Conservation (phyloP, 2,329 filamentous ascomycete species). For the Cryphonectria japonica region DNA sequence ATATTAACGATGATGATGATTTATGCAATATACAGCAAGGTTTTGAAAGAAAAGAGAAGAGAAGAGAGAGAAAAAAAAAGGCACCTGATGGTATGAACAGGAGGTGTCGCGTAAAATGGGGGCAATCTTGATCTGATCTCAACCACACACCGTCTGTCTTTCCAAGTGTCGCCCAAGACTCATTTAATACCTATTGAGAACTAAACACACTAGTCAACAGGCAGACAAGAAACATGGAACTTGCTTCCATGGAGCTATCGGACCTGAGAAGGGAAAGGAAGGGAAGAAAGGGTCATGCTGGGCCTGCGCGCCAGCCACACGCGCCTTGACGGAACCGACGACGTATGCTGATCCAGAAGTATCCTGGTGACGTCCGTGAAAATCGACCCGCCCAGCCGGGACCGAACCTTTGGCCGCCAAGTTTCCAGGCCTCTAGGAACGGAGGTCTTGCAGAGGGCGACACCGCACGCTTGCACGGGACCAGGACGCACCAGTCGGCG, state of each 20-base stretch:
- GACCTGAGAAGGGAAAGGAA: neutral
- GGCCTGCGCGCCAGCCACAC: neutral
- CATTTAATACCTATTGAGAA: neutral
- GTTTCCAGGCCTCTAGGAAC: neutral
- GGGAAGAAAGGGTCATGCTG: neutral
- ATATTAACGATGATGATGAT: neutral
- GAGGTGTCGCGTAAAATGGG: neutral
- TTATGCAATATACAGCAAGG: neutral
- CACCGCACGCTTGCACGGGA: neutral
- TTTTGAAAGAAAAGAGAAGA: neutral
- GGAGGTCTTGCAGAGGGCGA: slow-evolving; percentile 5
- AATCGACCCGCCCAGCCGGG: neutral
- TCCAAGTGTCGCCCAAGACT: neutral
- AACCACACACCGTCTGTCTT: neutral
- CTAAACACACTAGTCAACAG: neutral
- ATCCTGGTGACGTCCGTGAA: neutral
- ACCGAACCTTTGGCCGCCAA: neutral
- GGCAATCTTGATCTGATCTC: neutral
- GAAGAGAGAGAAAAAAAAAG: neutral
- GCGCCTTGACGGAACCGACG: neutral
- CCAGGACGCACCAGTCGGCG: neutral
- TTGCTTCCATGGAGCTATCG: neutral
- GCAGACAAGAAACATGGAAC: neutral
- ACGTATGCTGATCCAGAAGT: neutral
- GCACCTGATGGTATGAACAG: neutral